A percentile compares a stretch with the other conserved stretches of the same genome.
These are phyloP conservation scores for Plasmodium fragile DNA, from an alignment of 169 alveolate genomes.

Conservation along the genomic window DNA sequence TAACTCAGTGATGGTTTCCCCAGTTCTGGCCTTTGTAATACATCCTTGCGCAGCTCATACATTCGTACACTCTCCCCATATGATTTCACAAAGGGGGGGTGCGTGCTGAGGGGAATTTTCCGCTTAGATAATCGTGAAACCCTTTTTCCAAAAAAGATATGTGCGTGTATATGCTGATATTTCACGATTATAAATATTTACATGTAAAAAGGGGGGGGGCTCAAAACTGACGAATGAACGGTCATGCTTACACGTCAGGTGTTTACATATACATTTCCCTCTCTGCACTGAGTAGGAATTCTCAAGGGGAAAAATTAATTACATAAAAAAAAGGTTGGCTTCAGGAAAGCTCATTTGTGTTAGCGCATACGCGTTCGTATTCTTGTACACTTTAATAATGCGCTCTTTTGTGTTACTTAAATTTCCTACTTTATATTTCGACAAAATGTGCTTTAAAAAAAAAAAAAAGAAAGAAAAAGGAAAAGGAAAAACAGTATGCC, in stretches of 20 bases:
- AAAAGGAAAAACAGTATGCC: neutral
- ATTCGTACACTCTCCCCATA: neutral
- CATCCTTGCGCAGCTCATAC: neutral
- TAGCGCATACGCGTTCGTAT: neutral
- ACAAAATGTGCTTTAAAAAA: constrained; percentile 3
- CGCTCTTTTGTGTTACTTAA: neutral
- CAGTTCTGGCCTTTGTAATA: neutral
- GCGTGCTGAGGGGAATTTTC: neutral
- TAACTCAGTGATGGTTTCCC: neutral
- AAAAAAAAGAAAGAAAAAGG: neutral
- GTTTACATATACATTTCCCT: neutral
- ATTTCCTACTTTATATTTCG: neutral
- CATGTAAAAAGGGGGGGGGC: neutral
- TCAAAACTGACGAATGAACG: neutral
- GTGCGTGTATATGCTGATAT: neutral
- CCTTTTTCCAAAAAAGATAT: neutral
- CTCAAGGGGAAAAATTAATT: neutral
- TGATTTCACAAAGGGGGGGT: neutral
- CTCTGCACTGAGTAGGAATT: neutral
- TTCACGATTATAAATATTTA: neutral
- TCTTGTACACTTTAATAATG: neutral
- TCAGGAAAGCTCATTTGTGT: neutral
- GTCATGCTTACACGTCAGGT: neutral
- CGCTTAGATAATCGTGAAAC: neutral
- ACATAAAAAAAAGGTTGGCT: constrained; percentile 3